Percentiles rank a stretch among this genome's conserved stretches.
phyloP scores from a whole-genome alignment of 2,329 filamentous ascomycete genomes.

The Cordyceps tenuipes region DNA sequence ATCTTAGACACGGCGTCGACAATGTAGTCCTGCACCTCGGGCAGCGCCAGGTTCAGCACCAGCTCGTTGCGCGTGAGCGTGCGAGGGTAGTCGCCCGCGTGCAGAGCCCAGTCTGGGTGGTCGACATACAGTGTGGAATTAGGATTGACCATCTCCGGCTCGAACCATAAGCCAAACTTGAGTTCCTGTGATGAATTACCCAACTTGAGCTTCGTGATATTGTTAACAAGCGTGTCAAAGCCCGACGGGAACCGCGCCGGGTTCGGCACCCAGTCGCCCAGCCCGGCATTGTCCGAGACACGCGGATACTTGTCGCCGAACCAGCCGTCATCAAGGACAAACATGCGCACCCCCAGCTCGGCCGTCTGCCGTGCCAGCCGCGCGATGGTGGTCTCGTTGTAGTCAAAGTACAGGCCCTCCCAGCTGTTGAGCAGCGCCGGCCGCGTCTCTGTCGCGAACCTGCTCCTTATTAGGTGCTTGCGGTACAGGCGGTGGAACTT shows the following conservation, averaged over 20 bases:
- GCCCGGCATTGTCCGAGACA: slow-evolving; percentile 45
- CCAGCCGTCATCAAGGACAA: slow-evolving; percentile 61
- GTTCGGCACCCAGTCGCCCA: slow-evolving; percentile 57
- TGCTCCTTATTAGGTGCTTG: slow-evolving; percentile 50
- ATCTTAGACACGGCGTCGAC: slow-evolving; percentile 47
- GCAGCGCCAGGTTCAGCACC: slow-evolving; percentile 51
- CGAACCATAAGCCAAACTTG: slow-evolving; percentile 58
- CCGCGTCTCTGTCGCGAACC: slow-evolving; percentile 41
- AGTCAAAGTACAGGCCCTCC: slow-evolving; percentile 54
- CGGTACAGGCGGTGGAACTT: slow-evolving; percentile 54
- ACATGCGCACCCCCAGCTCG: slow-evolving; percentile 50
- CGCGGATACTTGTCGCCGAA: slow-evolving; percentile 57
- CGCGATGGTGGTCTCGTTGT: slow-evolving; percentile 47
- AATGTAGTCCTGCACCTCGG: slow-evolving; percentile 55
- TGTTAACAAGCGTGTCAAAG: slow-evolving; percentile 40
- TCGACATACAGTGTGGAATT: slow-evolving; percentile 51
- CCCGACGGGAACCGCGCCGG: slow-evolving; percentile 50
- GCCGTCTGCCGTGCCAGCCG: slow-evolving; percentile 48
- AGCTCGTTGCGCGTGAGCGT: slow-evolving; percentile 50
- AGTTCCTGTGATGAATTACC: slow-evolving; percentile 39
- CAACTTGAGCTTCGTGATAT: slow-evolving; percentile 41
- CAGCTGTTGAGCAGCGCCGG: slow-evolving; percentile 57
- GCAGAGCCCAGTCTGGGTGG: slow-evolving; percentile 57
- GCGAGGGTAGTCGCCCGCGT: slow-evolving; percentile 47
- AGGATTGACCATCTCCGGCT: slow-evolving; percentile 60